Evolutionary conservation across 108 stramenopile species (phyloP).

Genomic region (Hondaea fermentalgiana): DNA sequence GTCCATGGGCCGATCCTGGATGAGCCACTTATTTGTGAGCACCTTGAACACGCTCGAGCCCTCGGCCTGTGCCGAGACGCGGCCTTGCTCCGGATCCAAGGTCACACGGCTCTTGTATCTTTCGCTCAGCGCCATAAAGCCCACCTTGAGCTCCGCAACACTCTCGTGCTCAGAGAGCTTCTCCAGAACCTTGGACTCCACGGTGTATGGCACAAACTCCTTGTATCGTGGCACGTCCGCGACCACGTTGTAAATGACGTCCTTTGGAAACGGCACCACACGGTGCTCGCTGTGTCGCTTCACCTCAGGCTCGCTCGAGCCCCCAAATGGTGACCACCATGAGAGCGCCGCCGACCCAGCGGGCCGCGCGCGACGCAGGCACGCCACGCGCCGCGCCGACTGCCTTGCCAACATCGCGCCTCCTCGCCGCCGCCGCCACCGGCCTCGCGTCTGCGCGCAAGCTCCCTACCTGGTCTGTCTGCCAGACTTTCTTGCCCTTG

Average conservation of each 20-base stretch:
- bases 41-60: not conserved
- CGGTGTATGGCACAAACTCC: constrained; percentile 12
- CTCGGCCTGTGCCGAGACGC: not conserved
- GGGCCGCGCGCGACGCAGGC: too few species aligned
- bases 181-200: not conserved
- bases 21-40: not conserved
- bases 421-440: too few species aligned
- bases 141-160: not conserved
- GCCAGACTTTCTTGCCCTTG: too few species aligned
- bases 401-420: too few species aligned
- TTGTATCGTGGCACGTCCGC: not conserved
- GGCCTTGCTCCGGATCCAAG: not conserved
- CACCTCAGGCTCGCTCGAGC: not conserved
- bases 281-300: not conserved
- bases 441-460: too few species aligned
- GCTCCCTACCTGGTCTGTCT: too few species aligned
- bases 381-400: too few species aligned
- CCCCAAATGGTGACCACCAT: too few species aligned
- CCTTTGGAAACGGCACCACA: not conserved
- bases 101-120: not conserved
- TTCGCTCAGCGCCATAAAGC: not conserved
- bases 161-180: not conserved
- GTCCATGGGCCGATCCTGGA: constrained; percentile 12
- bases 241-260: constrained; percentile 2
- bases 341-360: too few species aligned